Conservation (phyloP, 208 protist species). For the Phytomonas francai region DNA sequence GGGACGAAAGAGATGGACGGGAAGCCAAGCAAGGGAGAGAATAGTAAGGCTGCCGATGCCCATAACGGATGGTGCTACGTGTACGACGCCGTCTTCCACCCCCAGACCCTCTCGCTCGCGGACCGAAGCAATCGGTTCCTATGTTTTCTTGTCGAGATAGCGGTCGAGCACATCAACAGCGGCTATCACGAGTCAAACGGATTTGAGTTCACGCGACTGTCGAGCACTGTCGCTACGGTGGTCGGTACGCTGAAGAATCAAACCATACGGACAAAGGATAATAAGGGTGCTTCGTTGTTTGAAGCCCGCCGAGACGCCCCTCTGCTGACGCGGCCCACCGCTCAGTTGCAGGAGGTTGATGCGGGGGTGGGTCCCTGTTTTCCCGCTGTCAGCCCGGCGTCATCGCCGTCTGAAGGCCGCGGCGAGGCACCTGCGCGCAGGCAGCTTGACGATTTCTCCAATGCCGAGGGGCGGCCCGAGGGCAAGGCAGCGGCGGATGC, state of each 20-base stretch:
- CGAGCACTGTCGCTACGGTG: slow-evolving; percentile 27
- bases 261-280: slow-evolving; percentile 48
- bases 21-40: neutral
- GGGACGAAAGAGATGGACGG: slow-evolving; percentile 2
- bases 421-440: neutral
- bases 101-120: slow-evolving; percentile 56
- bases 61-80: slow-evolving; percentile 31
- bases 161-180: slow-evolving; percentile 87
- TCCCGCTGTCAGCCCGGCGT: neutral
- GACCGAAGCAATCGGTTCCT: slow-evolving; percentile 73
- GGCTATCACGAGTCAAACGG: slow-evolving; percentile 74
- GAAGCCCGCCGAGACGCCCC: slow-evolving; percentile 25
- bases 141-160: slow-evolving; percentile 89
- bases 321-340: slow-evolving; percentile 45
- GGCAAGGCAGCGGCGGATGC: neutral
- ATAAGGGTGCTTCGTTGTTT: slow-evolving; percentile 36
- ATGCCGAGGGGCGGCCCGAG: neutral
- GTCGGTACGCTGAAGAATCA: slow-evolving; percentile 80
- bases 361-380: neutral
- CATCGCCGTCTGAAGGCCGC: neutral
- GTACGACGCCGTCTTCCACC: slow-evolving; percentile 87
- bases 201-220: slow-evolving; percentile 61
- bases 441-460: neutral
- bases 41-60: slow-evolving; percentile 6
- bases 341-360: slow-evolving; percentile 11